Evolutionary conservation across 1,284 basidiomycete species (phyloP).

Genomic region (Coniferiporia weirii): DNA sequence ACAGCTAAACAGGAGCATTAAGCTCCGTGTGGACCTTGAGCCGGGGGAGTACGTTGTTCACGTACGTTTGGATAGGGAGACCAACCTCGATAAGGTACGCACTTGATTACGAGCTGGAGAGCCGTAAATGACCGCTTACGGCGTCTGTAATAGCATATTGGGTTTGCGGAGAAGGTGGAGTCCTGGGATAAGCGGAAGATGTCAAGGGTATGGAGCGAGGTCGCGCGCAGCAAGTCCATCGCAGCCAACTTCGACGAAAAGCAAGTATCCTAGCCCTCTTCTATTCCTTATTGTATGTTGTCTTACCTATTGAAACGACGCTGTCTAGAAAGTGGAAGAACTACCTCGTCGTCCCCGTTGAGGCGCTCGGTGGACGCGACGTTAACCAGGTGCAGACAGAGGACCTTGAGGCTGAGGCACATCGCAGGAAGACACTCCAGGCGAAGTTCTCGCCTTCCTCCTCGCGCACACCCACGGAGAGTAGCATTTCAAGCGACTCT

Average conservation of each 20-base stretch:
- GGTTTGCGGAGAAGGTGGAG: background rate
- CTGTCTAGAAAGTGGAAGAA: slow-evolving; percentile 14
- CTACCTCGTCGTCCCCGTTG: slow-evolving; percentile 10
- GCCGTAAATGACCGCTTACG: background rate
- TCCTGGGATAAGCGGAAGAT: slow-evolving; percentile 7
- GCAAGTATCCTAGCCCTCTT: slow-evolving; percentile 21
- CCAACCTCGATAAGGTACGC: slow-evolving; percentile 14
- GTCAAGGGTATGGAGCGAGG: slow-evolving; percentile 33
- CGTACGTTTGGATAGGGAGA: slow-evolving; percentile 37
- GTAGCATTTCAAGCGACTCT: background rate
- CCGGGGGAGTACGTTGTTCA: slow-evolving; percentile 49
- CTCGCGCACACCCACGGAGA: background rate
- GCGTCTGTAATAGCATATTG: background rate
- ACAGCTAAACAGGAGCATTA: slow-evolving; percentile 34
- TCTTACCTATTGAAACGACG: background rate
- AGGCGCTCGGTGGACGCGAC: slow-evolving; percentile 13
- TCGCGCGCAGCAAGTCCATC: slow-evolving; percentile 39
- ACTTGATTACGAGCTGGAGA: background rate
- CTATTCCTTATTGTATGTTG: too few relatives aligned
- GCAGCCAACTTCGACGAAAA: slow-evolving; percentile 41
- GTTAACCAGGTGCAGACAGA: slow-evolving; percentile 14
- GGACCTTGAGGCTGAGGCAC: slow-evolving; percentile 4
- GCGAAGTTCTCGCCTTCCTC: background rate
- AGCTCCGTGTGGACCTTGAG: slow-evolving; percentile 37
- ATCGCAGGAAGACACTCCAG: background rate